Evolutionary conservation across 768 basidiomycete species (phyloP), one percentile per base, ranked within the genome.

Genomic region (Pholiota conissans): DNA sequence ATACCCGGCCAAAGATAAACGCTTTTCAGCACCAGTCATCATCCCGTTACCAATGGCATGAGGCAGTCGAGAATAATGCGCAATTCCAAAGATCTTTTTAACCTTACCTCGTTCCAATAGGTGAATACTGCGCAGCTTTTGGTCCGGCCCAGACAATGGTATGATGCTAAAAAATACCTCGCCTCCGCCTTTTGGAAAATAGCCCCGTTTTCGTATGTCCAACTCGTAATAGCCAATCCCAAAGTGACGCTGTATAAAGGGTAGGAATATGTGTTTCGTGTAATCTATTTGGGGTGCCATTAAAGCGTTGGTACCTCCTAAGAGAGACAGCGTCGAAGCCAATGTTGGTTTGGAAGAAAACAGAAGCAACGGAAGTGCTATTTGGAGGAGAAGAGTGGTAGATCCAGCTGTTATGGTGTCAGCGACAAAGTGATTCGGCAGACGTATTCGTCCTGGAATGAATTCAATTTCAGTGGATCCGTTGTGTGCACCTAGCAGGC

Each of bases 261-360:
- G 90, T 5, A 92, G 67, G 65, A 92, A 77, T 49, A 91, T 72
- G 59, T 84, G 73, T 49, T 82, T 75, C 3, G 80, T 81, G 67
- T 90, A 91, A 71, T 92, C 90, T 27, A 90, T 81, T 61, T 91
- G 91, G 0, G 91, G 91, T 5, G 90, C 89, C 40, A 78, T 69
- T 2, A 74, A 70, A 18, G 89, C 88, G 59, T 91, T 91, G 2
- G 90, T 91, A 2, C 90, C 91, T 7, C 91, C 90, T 0, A 74
- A 73, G 1, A 92, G 77, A 8, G 73, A 73, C 24, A 92, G 75
- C 3, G 73, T 76, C 9, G 86, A 84, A 0, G 76, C 64, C 8
- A 60, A 28, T 5, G 59, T 65, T 0, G 73, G 60, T 1, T 63
- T 59, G 13, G 71, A 59, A 6, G 81, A 73, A 68, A 89, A 91